Evolutionary conservation across 352 stramenopile genomes (phyloP).

Genomic region (Phytophthora tubulina): DNA sequence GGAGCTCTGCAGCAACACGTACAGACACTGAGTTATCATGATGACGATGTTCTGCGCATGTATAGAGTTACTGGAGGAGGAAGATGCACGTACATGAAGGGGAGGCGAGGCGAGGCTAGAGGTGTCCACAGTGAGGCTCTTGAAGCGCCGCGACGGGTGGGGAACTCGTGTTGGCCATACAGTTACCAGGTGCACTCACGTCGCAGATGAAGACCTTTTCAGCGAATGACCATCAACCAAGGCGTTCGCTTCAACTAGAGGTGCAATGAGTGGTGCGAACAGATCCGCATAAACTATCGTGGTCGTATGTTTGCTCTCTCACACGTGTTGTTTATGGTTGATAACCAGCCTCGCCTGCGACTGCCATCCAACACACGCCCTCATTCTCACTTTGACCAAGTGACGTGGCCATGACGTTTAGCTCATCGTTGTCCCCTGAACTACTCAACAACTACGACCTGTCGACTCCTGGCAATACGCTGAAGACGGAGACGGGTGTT

Average conservation of each 20-base stretch:
- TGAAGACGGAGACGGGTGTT: too few relatives aligned
- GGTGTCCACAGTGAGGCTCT: background rate
- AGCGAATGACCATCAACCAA: constrained; percentile 12
- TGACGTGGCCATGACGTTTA: background rate
- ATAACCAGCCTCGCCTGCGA: background rate
- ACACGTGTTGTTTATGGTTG: background rate
- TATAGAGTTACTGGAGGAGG: too few relatives aligned
- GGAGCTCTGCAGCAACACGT: background rate
- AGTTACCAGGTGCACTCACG: constrained; percentile 14
- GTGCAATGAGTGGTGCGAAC: too few relatives aligned
- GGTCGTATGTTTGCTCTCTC: too few relatives aligned
- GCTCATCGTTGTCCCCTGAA: background rate
- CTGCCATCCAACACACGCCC: background rate
- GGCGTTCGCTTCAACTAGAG: background rate
- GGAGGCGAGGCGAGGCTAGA: too few relatives aligned
- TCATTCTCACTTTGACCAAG: background rate
- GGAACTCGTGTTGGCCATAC: background rate
- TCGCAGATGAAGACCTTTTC: constrained; percentile 23
- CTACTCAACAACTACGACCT: too few relatives aligned
- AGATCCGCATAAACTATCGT: too few relatives aligned
- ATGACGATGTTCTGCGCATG: too few relatives aligned
- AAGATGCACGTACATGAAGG: too few relatives aligned
- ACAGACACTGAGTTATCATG: too few relatives aligned
- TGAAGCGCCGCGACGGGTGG: constrained; percentile 19
- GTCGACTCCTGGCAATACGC: too few relatives aligned